Base-by-base conservation (phyloP, 495 filamentous ascomycete species). In the Talaromyces wortmannii region DNA sequence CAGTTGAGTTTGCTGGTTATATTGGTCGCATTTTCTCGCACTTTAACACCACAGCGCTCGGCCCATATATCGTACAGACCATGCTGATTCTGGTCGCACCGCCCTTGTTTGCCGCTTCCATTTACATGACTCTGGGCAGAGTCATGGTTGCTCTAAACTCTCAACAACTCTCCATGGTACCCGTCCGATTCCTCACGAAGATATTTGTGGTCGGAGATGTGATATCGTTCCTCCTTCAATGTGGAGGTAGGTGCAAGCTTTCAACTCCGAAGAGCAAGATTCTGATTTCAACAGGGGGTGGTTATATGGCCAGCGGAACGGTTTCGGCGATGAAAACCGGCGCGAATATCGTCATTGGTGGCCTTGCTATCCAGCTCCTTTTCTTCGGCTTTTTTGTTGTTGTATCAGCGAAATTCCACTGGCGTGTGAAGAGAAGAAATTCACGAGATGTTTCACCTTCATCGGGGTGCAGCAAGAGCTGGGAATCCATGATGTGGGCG, bases 1-100 rank as follows among this genome's bases (percentile, higher is more conserved):
- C 31, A 83, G 79, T 83, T 65, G 81, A 87, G 62, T 58, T 77
- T 0, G 61, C 82, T 7, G 83, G 83, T n/a, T 86, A 86, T 58
- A 62, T 79, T 36, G 81, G 61, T 48, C 61, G 66, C 18, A 57
- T 59, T 0, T 59, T 61, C 46, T 61, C 60, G 7, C 59, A 64
- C 31, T 59, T 56, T 8, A 49, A 62, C 48, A 65, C 62, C 11
- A 55, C 43, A 30, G 57, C 56, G 0, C 53, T 72, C 0, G 58
- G 61, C 31, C 67, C n/a, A 49, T 73, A 73, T 55, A 63, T 72
- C 15, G 50, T 77, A 12, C 70, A 76, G 47, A 64, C 71, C 6
- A 52, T 75, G 4, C 55, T 77, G 32, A 69, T 75, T 48, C 66
- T 70, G 5, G 18, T 53, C 43, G 51, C 51, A 0, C 51, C 51